A percentile compares a stretch with the other conserved stretches of the same genome.
These are phyloP conservation scores for Pholiota adiposa DNA, from an alignment of 1,284 basidiomycete species.

Conservation along the genomic window DNA sequence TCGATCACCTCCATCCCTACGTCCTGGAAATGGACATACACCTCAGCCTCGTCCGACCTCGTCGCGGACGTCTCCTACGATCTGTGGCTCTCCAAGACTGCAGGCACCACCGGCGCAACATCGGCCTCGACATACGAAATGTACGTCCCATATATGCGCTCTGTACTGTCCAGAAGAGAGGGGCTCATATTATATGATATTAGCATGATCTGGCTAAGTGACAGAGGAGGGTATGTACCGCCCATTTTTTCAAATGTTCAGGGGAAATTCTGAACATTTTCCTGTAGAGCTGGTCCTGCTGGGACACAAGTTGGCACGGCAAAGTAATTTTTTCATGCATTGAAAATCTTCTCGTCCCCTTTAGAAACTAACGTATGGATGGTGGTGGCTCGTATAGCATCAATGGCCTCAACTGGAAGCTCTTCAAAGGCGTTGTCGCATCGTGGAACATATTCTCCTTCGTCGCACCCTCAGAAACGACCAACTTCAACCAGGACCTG, in stretches of 20 bases:
- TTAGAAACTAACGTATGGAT: neutral
- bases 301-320: conserved; percentile 38
- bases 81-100: conserved; percentile 36
- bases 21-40: conserved; percentile 39
- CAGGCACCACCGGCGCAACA: conserved; percentile 29
- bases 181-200: neutral
- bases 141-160: conserved; percentile 20
- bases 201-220: conserved; percentile 42
- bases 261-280: neutral
- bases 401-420: conserved; percentile 42
- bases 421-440: conserved; percentile 39
- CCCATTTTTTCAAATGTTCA: too few species aligned
- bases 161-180: neutral
- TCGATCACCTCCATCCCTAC: conserved; percentile 37
- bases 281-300: conserved; percentile 33
- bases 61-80: conserved; percentile 43
- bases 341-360: neutral
- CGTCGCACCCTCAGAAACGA: conserved; percentile 40
- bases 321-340: conserved; percentile 32
- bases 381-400: conserved; percentile 30
- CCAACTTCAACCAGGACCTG: conserved; percentile 37
- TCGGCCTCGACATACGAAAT: conserved; percentile 37
- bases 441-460: conserved; percentile 43
- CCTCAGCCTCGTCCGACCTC: conserved; percentile 34
- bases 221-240: conserved; percentile 37